Evolutionary conservation across 768 basidiomycete genomes (phyloP).

Genomic region (Botryobasidium botryosum): DNA sequence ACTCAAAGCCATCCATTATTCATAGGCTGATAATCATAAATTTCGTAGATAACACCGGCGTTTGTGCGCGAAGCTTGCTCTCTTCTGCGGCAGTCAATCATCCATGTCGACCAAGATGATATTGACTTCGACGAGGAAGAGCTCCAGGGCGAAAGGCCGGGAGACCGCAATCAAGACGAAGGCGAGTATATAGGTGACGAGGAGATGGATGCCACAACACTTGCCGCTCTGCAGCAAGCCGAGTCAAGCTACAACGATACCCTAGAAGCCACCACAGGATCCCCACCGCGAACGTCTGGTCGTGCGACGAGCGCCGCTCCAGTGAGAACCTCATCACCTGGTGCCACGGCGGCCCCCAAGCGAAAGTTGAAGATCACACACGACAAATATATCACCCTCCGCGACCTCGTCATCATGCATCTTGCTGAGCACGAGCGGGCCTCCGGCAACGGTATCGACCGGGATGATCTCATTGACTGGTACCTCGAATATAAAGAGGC

Average conservation of each 20-base stretch:
- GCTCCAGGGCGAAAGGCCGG: conserved; percentile 32
- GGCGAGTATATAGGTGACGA: conserved; percentile 46
- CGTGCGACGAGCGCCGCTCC: conserved; percentile 20
- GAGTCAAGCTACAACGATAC: conserved; percentile 20
- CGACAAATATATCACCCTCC: conserved; percentile 83
- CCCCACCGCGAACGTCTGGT: conserved; percentile 7
- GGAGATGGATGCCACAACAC: conserved; percentile 30
- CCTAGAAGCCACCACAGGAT: conserved; percentile 15
- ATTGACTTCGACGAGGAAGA: conserved; percentile 95
- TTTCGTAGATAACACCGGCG: conserved; percentile 63
- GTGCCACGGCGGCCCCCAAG: conserved; percentile 27
- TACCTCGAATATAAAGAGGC: conserved; percentile 82
- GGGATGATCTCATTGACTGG: conserved; percentile 91
- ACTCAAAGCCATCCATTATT: not conserved
- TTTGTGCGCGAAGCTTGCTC: conserved; percentile 94
- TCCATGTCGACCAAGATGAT: conserved; percentile 98
- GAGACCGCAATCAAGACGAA: conserved; percentile 21
- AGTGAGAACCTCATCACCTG: conserved; percentile 18
- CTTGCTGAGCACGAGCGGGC: conserved; percentile 60
- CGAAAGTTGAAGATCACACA: conserved; percentile 85
- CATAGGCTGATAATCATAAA: not conserved
- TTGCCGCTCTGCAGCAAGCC: conserved; percentile 19
- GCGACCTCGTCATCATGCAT: conserved; percentile 74
- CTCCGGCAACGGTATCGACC: conserved; percentile 60
- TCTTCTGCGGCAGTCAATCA: conserved; percentile 89